Evolutionary conservation across 768 basidiomycete species (phyloP).

Genomic region (Daedaleopsis nitida): DNA sequence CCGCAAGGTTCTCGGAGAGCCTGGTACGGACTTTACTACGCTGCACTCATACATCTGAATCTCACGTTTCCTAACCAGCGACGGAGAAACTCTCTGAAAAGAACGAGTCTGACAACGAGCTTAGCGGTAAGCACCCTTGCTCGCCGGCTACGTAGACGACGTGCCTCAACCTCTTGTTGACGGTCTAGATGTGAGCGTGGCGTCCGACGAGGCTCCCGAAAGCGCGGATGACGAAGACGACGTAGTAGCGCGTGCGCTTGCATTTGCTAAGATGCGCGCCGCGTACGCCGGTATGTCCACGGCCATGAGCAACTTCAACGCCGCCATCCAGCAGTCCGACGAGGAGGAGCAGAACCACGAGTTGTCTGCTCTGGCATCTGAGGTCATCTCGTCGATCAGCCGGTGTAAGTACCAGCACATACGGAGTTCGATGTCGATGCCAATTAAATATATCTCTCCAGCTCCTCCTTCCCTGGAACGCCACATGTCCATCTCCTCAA

Average conservation of each 20-base stretch:
- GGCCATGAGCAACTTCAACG: not conserved
- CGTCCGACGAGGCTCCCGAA: not conserved
- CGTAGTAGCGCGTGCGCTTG: not conserved
- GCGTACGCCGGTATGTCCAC: not conserved
- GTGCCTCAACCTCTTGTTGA: not conserved
- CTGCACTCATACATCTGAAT: no score
- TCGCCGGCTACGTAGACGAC: not conserved
- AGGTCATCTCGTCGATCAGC: slow-evolving; percentile 1
- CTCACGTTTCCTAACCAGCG: no score
- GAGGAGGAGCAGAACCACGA: not conserved
- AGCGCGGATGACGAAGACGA: not conserved
- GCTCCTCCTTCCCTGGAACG: not conserved
- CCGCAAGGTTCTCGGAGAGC: no score
- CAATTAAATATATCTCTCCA: not conserved
- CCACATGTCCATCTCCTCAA: not conserved
- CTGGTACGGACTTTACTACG: no score
- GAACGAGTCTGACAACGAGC: not conserved
- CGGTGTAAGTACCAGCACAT: not conserved
- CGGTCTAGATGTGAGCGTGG: not conserved
- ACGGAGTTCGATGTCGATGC: no score
- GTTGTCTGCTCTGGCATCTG: not conserved
- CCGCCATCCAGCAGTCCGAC: not conserved
- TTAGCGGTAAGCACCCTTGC: not conserved
- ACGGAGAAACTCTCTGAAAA: not conserved
- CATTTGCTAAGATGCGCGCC: not conserved